These are phyloP conservation scores for Cyclotella choctawhatcheeana DNA, from an alignment of 108 stramenopile species.

Conservation along the genomic window DNA sequence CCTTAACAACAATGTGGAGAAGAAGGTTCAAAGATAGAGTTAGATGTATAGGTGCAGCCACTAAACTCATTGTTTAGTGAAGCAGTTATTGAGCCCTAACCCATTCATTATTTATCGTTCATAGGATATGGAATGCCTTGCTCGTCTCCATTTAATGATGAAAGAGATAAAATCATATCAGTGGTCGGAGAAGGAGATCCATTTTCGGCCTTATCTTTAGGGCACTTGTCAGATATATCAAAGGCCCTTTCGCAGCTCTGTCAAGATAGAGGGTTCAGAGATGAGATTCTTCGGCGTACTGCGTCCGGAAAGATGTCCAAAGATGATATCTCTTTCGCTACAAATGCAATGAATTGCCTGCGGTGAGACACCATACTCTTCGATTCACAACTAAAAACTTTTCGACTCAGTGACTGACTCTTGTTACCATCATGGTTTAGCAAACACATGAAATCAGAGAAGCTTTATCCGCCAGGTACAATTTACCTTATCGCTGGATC, in stretches of 20 bases:
- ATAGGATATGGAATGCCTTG: slow-evolving; percentile 50
- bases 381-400: background rate
- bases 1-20: slow-evolving; percentile 66
- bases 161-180: slow-evolving; percentile 47
- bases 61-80: too few relatives aligned
- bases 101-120: too few relatives aligned
- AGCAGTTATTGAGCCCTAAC: too few relatives aligned
- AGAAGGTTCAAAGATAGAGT: slow-evolving; percentile 42
- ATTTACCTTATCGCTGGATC: slow-evolving; percentile 41
- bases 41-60: slow-evolving; percentile 11
- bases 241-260: slow-evolving; percentile 61
- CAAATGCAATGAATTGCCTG: slow-evolving; percentile 39
- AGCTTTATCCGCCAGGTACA: slow-evolving; percentile 72
- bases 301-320: slow-evolving; percentile 7
- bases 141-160: slow-evolving; percentile 28
- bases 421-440: slow-evolving; percentile 1
- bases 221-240: slow-evolving; percentile 71
- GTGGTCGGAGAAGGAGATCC: slow-evolving; percentile 79
- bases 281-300: slow-evolving; percentile 50
- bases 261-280: slow-evolving; percentile 59
- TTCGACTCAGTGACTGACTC: background rate
- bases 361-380: background rate
- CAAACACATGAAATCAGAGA: slow-evolving; percentile 53
- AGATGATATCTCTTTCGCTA: slow-evolving; percentile 55
- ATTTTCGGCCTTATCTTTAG: slow-evolving; percentile 67